A percentile compares a stretch with the other conserved stretches of the same genome.
Evolutionary conservation across 2,329 filamentous ascomycete genomes (phyloP).

Genomic region (Chaetomium olivaceum): DNA sequence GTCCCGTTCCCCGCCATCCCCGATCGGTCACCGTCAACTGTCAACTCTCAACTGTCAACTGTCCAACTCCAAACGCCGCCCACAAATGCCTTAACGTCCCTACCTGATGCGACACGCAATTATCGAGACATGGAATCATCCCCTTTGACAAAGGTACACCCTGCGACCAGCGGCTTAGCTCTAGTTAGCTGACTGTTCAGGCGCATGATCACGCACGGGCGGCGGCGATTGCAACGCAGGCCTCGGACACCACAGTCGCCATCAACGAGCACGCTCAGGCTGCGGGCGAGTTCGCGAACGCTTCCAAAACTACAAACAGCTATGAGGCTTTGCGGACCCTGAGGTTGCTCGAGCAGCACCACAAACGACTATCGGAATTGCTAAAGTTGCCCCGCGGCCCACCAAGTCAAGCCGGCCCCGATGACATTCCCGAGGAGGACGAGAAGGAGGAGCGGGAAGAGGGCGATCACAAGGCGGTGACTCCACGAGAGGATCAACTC

Average conservation of each 20-base stretch:
- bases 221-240: conserved; percentile 74
- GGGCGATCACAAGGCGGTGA: conserved; percentile 23
- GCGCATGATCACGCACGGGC: conserved; percentile 88
- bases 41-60: background rate
- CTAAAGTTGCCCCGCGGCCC: conserved; percentile 67
- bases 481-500: conserved; percentile 21
- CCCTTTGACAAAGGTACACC: conserved; percentile 62
- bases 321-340: conserved; percentile 79
- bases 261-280: conserved; percentile 86
- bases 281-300: conserved; percentile 83
- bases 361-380: conserved; percentile 78
- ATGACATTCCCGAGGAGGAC: conserved; percentile 40
- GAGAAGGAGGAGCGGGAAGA: conserved; percentile 41
- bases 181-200: conserved; percentile 43
- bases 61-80: background rate
- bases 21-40: background rate
- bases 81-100: background rate
- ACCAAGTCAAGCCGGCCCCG: conserved; percentile 41
- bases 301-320: conserved; percentile 68
- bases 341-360: conserved; percentile 82
- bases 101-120: conserved; percentile 12
- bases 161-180: background rate
- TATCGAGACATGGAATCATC: conserved; percentile 64
- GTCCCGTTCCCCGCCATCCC: background rate
- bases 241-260: conserved; percentile 74